Evolutionary conservation across 2,329 filamentous ascomycete species (phyloP).

Genomic region (Thermothelomyces thermophilus): DNA sequence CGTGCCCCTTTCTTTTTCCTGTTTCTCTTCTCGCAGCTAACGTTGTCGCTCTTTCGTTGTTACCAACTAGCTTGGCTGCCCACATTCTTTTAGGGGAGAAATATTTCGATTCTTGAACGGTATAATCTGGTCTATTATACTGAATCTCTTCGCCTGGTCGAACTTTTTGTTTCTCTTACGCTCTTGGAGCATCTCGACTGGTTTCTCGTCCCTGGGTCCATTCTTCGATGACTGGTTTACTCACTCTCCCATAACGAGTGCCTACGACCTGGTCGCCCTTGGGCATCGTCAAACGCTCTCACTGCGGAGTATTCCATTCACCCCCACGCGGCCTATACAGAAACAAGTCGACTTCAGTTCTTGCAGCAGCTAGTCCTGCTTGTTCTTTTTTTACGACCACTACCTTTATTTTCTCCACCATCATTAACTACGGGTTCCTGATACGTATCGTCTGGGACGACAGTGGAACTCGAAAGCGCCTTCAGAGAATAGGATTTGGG

Average conservation of each 20-base stretch:
- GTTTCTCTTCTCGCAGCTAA: slow-evolving; percentile 37
- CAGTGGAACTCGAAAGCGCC: slow-evolving; percentile 15
- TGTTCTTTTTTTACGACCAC: slow-evolving; percentile 23
- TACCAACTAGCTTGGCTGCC: slow-evolving; percentile 50
- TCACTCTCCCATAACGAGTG: slow-evolving; percentile 7
- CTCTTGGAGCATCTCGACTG: slow-evolving; percentile 11
- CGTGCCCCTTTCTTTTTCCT: slow-evolving; percentile 30
- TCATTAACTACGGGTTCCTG: too few species aligned
- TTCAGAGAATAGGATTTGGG: slow-evolving; percentile 7
- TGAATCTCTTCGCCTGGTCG: slow-evolving; percentile 23
- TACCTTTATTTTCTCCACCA: slow-evolving; percentile 27
- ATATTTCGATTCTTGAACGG: slow-evolving; percentile 29
- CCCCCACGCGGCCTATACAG: slow-evolving; percentile 14
- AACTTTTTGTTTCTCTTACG: slow-evolving; percentile 10
- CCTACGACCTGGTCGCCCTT: not conserved
- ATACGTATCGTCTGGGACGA: slow-evolving; percentile 31
- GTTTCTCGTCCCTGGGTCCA: slow-evolving; percentile 16
- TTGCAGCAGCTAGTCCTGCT: slow-evolving; percentile 40
- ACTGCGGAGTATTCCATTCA: slow-evolving; percentile 5
- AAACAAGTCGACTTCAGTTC: slow-evolving; percentile 34
- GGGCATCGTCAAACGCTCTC: slow-evolving; percentile 1
- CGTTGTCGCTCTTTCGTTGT: slow-evolving; percentile 36
- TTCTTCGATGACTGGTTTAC: slow-evolving; percentile 17
- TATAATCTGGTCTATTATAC: slow-evolving; percentile 34
- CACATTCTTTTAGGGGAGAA: slow-evolving; percentile 43